Base-by-base conservation (phyloP, 345 rosid genomes). In the Atalantia buxifolia region DNA sequence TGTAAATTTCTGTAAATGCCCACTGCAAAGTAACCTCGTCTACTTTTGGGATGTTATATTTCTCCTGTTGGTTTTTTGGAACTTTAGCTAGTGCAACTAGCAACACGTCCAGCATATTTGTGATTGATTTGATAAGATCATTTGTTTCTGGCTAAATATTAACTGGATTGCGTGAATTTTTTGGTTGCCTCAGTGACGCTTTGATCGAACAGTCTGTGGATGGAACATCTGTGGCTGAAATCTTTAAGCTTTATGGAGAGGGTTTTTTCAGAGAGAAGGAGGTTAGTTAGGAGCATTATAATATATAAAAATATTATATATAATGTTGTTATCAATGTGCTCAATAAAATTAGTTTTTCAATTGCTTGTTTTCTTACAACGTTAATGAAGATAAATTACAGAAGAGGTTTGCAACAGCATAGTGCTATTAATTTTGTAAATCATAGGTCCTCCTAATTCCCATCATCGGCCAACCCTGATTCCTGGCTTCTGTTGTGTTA, bases 181-280 rank as follows among this genome's bases (percentile, higher is more conserved):
- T 76, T 66, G 76, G 64, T 65, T 78, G 78, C 42, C 77, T 13
- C 87, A 95, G 99, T 84, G 98, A 95, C 73, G 4, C 78, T 12
- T 83, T 92, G 84, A 83, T 95, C 66, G 99, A 95, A 89, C 80
- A 92, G 66, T 86, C 83, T 2, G 84, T 83, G 36, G 81, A 84
- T 65, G 98, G 94, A 83, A 84, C 86, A 55, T 78, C 97, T n/a
- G 95, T 95, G 24, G 87, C 98, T 78, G 94, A 93, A 77, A 91
- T 95, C 14, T 95, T 95, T 83, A 86, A 87, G 81, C 88, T 83
- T 27, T 87, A 90, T 68, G 98, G 99, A 73, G 99, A 95, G 74
- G 86, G 80, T 48, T 92, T 87, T 86, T 94, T 96, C 84, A 89
- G 99, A 83, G 86, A 86, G n/a, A 94, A 89, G 79, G 99, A 96